A percentile compares a stretch with the other conserved stretches of the same genome.
phyloP scores from a whole-genome alignment of 108 stramenopile genomes.

The Mayamaea pseudoterrestris region DNA sequence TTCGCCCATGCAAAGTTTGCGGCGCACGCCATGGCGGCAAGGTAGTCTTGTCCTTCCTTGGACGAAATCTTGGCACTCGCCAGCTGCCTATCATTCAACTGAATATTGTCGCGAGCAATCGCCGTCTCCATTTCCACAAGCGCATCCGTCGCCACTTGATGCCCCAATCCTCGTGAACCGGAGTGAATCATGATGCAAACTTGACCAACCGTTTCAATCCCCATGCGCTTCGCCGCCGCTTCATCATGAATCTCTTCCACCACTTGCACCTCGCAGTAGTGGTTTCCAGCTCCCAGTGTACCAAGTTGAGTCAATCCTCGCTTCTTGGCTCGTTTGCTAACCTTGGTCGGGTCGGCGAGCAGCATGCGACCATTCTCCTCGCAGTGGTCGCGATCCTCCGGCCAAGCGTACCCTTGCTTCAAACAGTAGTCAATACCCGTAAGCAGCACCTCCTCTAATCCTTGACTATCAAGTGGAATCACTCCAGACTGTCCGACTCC shows the following conservation, averaged over 20 bases:
- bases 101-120: conserved; percentile 59
- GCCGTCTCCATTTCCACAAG: conserved; percentile 68
- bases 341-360: conserved; percentile 41
- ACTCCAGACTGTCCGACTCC: conserved; percentile 73
- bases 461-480: conserved; percentile 38
- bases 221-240: conserved; percentile 57
- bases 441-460: conserved; percentile 52
- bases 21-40: conserved; percentile 62
- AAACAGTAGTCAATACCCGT: conserved; percentile 77
- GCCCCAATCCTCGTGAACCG: conserved; percentile 68
- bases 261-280: conserved; percentile 79
- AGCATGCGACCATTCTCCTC: conserved; percentile 50
- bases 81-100: conserved; percentile 70
- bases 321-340: conserved; percentile 63
- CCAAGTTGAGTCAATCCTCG: conserved; percentile 76
- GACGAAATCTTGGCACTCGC: conserved; percentile 65
- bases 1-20: conserved; percentile 89
- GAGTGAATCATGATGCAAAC: conserved; percentile 82
- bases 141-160: conserved; percentile 84
- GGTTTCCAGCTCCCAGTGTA: conserved; percentile 76
- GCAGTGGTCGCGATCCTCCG: conserved; percentile 76
- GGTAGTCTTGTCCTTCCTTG: conserved; percentile 70
- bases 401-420: conserved; percentile 71
- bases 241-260: conserved; percentile 73
- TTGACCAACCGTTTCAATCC: conserved; percentile 47